A percentile compares a stretch with the other conserved stretches of the same genome.
Evolutionary conservation across 2,329 filamentous ascomycete species (phyloP).

Genomic region (Cordyceps fumosorosea): DNA sequence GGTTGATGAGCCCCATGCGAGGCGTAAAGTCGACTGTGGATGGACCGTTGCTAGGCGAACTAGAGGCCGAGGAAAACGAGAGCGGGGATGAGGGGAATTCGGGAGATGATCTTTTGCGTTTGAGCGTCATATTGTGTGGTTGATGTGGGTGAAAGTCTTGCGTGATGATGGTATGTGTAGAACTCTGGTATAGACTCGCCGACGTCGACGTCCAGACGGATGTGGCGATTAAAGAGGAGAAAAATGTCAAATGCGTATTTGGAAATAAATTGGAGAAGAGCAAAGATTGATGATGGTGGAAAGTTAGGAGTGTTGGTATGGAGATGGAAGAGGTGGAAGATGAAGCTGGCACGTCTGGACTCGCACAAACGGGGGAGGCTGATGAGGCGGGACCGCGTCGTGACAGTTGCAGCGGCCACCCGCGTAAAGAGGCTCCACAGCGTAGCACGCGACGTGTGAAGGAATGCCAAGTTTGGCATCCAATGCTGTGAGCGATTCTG

Average conservation of each 20-base stretch:
- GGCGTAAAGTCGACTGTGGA: constrained; percentile 25
- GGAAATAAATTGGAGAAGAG: neutral
- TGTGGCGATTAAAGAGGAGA: neutral
- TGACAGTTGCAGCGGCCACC: neutral
- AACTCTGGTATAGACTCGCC: too few relatives aligned
- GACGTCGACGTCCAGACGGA: neutral
- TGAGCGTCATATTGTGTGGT: constrained; percentile 41
- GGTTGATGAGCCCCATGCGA: constrained; percentile 23
- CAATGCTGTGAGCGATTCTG: too few relatives aligned
- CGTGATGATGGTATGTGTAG: neutral
- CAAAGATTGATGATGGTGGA: neutral
- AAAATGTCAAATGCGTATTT: neutral
- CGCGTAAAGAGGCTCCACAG: constrained; percentile 12
- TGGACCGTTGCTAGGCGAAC: constrained; percentile 25
- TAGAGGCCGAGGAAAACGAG: constrained; percentile 36
- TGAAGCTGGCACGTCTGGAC: too few relatives aligned
- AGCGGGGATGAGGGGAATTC: constrained; percentile 44
- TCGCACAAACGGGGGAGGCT: too few relatives aligned
- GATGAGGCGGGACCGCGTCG: neutral
- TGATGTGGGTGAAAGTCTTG: neutral
- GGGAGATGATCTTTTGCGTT: constrained; percentile 58
- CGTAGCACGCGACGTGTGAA: neutral
- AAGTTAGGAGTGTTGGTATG: neutral
- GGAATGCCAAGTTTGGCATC: too few relatives aligned
- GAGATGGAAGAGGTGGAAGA: too few relatives aligned